Percentiles rank a stretch among this genome's conserved stretches.
Evolutionary conservation across 106 monocot genomes (phyloP).

Genomic region (Xerophyta viscosa): DNA sequence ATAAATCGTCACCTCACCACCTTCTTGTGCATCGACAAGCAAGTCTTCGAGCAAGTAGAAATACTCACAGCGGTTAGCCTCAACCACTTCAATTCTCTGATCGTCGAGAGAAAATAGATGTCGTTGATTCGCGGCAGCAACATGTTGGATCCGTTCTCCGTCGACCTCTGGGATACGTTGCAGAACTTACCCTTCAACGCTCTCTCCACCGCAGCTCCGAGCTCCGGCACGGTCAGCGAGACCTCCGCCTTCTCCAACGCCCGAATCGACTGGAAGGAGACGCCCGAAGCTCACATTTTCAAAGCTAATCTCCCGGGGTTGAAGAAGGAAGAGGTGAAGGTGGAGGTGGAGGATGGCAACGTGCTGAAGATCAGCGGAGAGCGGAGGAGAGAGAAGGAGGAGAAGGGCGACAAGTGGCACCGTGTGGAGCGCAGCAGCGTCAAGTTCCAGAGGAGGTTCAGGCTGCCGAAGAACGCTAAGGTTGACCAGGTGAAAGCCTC

Average conservation of each 20-base stretch:
- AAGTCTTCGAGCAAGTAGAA: too few species aligned
- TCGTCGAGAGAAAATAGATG: too few species aligned
- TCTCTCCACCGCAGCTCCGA: too few species aligned
- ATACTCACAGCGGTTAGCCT: too few species aligned
- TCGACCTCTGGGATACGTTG: too few species aligned
- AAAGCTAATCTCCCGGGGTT: slow-evolving; percentile 11
- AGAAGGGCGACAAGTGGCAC: slow-evolving; percentile 5
- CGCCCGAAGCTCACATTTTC: slow-evolving; percentile 23
- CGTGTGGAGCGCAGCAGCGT: slow-evolving; percentile 5
- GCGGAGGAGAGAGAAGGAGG: slow-evolving; percentile 9
- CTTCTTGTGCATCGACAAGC: too few species aligned
- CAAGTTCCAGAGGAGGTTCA: slow-evolving; percentile 9
- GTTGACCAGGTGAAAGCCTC: slow-evolving; percentile 9
- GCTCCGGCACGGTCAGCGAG: too few species aligned
- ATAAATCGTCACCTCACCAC: too few species aligned
- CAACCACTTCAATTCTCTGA: too few species aligned
- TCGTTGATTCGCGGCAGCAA: too few species aligned
- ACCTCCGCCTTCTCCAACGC: not conserved
- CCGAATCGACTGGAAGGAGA: slow-evolving; percentile 19
- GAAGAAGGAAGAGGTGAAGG: slow-evolving; percentile 8
- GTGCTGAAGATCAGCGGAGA: slow-evolving; percentile 10
- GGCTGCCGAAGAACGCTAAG: slow-evolving; percentile 8
- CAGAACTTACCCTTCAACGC: too few species aligned
- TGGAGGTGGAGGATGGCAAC: slow-evolving; percentile 11
- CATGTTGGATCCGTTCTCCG: too few species aligned